Percentiles rank a stretch among this genome's conserved stretches.
phyloP scores from a whole-genome alignment of 495 filamentous ascomycete genomes.

The Xanthoparmelia taractica region DNA sequence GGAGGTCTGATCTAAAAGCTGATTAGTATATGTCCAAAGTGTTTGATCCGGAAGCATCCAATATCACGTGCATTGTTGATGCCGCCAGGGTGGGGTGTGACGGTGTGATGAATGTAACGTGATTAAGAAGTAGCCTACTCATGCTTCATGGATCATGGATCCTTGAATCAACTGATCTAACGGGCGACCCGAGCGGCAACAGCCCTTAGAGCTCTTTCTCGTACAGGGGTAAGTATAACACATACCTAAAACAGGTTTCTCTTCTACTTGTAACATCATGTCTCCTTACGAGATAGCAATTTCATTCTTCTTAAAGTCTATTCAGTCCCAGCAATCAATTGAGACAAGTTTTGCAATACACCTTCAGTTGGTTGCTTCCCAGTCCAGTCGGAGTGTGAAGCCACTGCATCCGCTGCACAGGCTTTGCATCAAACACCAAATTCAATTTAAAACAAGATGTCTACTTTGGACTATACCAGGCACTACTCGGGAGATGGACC shows the following conservation, averaged over 20 bases:
- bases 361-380: not conserved
- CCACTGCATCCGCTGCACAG: not conserved
- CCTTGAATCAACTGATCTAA: not conserved
- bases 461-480: not conserved
- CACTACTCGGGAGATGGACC: not conserved
- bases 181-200: not conserved
- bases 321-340: not conserved
- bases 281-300: not conserved
- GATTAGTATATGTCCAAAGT: not conserved
- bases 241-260: not conserved
- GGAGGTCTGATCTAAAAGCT: not conserved
- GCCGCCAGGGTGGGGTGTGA: not conserved
- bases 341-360: not conserved
- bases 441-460: not conserved
- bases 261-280: not conserved
- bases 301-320: not conserved
- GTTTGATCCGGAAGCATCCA: not conserved
- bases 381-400: not conserved
- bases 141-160: no score
- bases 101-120: not conserved
- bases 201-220: not conserved
- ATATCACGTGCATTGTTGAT: not conserved
- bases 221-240: not conserved
- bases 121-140: not conserved
- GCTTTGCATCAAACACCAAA: not conserved